Evolutionary conservation across 2,329 filamentous ascomycete genomes (phyloP).

Genomic region (Oidium heveae): DNA sequence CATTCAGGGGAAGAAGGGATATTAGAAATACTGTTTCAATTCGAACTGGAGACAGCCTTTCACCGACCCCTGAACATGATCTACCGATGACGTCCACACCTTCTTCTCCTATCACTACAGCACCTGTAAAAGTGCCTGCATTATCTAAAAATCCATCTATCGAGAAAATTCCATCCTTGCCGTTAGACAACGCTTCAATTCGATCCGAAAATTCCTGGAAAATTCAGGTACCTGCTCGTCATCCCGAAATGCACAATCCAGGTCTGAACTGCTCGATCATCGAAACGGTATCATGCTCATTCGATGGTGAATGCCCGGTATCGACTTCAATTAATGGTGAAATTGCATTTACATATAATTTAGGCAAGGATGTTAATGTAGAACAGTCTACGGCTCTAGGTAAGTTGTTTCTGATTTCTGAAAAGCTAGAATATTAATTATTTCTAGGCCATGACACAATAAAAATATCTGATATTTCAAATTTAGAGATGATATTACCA

Average conservation of each 20-base stretch:
- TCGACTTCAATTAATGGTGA: slow-evolving; percentile 62
- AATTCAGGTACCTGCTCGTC: slow-evolving; percentile 41
- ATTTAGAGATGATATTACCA: slow-evolving; percentile 77
- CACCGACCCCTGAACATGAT: slow-evolving; percentile 23
- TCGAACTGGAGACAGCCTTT: neutral
- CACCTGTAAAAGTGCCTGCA: slow-evolving; percentile 17
- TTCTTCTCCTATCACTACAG: neutral
- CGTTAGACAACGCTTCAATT: slow-evolving; percentile 74
- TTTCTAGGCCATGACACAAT: slow-evolving; percentile 35
- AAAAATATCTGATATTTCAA: slow-evolving; percentile 64
- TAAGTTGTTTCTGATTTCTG: slow-evolving; percentile 12
- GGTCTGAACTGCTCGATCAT: slow-evolving; percentile 77
- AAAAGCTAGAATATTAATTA: neutral
- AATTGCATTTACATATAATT: slow-evolving; percentile 65
- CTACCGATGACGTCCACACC: neutral
- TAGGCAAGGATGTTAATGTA: slow-evolving; percentile 10
- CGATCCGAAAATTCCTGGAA: slow-evolving; percentile 65
- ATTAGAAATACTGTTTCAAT: slow-evolving; percentile 61
- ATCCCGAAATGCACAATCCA: slow-evolving; percentile 55
- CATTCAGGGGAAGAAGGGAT: slow-evolving; percentile 67
- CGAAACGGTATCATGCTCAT: slow-evolving; percentile 69
- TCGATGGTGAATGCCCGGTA: slow-evolving; percentile 47
- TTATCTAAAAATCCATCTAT: slow-evolving; percentile 35
- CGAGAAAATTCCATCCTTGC: slow-evolving; percentile 21
- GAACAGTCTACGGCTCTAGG: slow-evolving; percentile 20